phyloP scores from a whole-genome alignment of 176 grass and related monocot genomes.

The Secale cereale region DNA sequence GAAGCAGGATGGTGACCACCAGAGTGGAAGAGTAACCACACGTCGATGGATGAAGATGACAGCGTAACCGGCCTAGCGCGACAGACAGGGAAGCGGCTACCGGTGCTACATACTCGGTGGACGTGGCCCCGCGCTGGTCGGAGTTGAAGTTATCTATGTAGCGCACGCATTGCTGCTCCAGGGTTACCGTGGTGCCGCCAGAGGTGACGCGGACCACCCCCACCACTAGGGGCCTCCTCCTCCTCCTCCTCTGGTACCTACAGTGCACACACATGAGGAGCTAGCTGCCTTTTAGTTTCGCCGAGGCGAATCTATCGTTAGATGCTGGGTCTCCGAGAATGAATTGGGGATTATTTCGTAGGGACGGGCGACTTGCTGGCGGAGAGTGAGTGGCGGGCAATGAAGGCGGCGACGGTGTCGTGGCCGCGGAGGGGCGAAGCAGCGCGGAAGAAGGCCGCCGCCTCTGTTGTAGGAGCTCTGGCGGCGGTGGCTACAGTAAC shows the following conservation, averaged over 20 bases:
- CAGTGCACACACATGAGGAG: background rate
- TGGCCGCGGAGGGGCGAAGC: too few species aligned
- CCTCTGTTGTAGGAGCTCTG: too few species aligned
- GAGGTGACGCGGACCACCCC: slow-evolving; percentile 77
- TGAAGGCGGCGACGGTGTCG: too few species aligned
- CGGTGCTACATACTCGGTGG: slow-evolving; percentile 48
- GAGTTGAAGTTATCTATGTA: slow-evolving; percentile 93
- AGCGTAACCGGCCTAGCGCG: slow-evolving; percentile 52
- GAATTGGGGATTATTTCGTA: too few species aligned
- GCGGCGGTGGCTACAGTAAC: too few species aligned
- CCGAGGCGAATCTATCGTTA: background rate
- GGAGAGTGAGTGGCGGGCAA: too few species aligned
- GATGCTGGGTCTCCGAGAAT: too few species aligned
- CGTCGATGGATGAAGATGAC: slow-evolving; percentile 70
- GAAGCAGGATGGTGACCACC: too few species aligned
- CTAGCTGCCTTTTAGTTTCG: too few species aligned
- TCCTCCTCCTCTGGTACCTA: slow-evolving; percentile 6
- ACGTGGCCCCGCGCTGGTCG: slow-evolving; percentile 67
- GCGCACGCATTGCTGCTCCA: slow-evolving; percentile 85
- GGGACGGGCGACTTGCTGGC: too few species aligned
- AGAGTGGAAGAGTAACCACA: too few species aligned
- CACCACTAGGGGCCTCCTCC: background rate
- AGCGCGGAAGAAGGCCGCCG: too few species aligned
- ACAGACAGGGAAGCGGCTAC: background rate
- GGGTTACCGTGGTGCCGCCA: slow-evolving; percentile 83